These are phyloP conservation scores for Panaeolus cyanescens DNA, from an alignment of 768 basidiomycete species.

Conservation along the genomic window DNA sequence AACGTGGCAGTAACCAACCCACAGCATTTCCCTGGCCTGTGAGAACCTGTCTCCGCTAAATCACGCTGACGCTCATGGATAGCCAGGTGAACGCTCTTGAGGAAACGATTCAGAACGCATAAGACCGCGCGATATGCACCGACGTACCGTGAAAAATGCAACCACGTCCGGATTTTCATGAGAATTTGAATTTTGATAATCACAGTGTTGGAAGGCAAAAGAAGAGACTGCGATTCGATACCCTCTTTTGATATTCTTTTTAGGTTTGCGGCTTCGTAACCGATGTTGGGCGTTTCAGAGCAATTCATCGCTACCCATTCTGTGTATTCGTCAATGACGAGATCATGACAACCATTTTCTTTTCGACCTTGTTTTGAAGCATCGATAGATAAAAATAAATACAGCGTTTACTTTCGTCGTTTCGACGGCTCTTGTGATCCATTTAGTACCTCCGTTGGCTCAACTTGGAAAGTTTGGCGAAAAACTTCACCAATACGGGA, in stretches of 20 bases:
- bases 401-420: not conserved
- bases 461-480: not conserved
- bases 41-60: not conserved
- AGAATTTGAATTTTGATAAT: not conserved
- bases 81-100: not conserved
- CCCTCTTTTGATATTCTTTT: not conserved
- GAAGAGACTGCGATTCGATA: not conserved
- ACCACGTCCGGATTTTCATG: not conserved
- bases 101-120: not conserved
- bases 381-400: not conserved
- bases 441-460: constrained; percentile 2
- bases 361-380: not conserved
- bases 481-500: not conserved
- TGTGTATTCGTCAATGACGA: not conserved
- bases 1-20: not conserved
- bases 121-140: not conserved
- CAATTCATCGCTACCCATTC: not conserved
- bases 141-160: not conserved
- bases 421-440: not conserved
- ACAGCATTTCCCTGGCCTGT: not conserved
- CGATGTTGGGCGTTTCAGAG: not conserved
- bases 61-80: not conserved
- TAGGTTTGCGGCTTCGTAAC: not conserved
- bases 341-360: not conserved
- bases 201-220: not conserved